Conservation (phyloP, 371 early-diverging fungal species). For the Cladochytrium tenue region DNA sequence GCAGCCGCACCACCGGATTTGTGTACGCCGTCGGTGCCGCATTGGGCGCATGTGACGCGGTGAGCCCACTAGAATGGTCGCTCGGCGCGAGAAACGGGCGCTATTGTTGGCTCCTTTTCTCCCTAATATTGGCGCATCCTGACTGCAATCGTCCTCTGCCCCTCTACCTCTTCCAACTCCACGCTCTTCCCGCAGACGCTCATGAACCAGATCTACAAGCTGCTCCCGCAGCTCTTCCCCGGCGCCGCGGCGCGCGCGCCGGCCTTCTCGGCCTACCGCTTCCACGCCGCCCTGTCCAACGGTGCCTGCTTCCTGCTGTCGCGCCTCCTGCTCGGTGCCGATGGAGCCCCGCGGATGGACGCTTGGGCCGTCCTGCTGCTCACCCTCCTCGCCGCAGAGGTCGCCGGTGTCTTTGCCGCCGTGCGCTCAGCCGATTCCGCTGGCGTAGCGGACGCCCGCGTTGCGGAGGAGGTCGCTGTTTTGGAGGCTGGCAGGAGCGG, state of each 20-base stretch:
- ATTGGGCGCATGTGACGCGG: background rate
- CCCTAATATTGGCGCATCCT: too few species aligned
- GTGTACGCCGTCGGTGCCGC: background rate
- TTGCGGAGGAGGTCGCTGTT: background rate
- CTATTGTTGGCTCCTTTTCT: too few species aligned
- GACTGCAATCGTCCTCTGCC: background rate
- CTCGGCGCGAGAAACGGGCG: too few species aligned
- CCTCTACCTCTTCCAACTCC: too few species aligned
- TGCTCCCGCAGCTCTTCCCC: slow-evolving; percentile 18
- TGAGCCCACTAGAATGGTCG: too few species aligned
- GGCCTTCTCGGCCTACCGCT: slow-evolving; percentile 28
- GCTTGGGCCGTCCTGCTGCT: slow-evolving; percentile 6
- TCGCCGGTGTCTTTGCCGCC: slow-evolving; percentile 11
- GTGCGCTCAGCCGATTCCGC: background rate
- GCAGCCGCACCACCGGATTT: too few species aligned
- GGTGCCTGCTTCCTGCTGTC: slow-evolving; percentile 12
- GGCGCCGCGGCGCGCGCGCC: slow-evolving; percentile 2
- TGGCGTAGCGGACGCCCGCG: background rate
- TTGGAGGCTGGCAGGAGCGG: too few species aligned
- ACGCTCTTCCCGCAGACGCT: slow-evolving; percentile 1
- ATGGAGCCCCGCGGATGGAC: slow-evolving; percentile 14
- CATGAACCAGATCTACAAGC: slow-evolving; percentile 30
- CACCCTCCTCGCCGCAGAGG: slow-evolving; percentile 4
- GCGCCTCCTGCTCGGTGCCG: slow-evolving; percentile 3
- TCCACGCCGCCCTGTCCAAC: slow-evolving; percentile 13